A percentile compares a stretch with the other conserved stretches of the same genome.
Evolutionary conservation across 257 asterid genomes (phyloP).

Genomic region (Solanum bulbocastanum): DNA sequence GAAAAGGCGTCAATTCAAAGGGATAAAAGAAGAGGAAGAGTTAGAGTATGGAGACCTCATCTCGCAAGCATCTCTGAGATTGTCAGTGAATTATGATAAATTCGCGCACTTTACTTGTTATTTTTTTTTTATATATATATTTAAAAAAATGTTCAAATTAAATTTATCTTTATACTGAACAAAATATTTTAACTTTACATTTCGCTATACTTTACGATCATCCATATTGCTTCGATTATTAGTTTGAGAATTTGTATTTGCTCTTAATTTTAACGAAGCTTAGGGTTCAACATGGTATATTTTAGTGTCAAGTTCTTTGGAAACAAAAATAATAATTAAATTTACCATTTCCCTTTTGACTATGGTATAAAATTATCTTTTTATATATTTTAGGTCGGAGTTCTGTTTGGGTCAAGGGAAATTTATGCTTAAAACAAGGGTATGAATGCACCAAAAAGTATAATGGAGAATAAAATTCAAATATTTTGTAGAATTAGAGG

Average conservation of each 20-base stretch:
- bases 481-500: background rate
- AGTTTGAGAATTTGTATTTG: background rate
- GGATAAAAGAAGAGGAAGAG: conserved; percentile 78
- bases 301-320: background rate
- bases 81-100: conserved; percentile 24
- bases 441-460: background rate
- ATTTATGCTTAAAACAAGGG: background rate
- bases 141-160: background rate
- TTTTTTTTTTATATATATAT: too few species aligned
- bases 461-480: background rate
- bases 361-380: background rate
- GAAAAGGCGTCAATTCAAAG: conserved; percentile 51
- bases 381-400: background rate
- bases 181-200: background rate
- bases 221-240: background rate
- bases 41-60: conserved; percentile 79
- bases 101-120: background rate
- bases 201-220: background rate
- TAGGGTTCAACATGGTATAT: background rate
- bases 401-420: background rate
- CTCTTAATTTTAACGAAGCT: background rate
- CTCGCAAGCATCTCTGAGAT: conserved; percentile 81
- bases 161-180: background rate
- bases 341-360: background rate
- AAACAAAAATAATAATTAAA: background rate